Conservation (phyloP, 139 green algal genomes). For the Chlamydomonas sp. region DNA sequence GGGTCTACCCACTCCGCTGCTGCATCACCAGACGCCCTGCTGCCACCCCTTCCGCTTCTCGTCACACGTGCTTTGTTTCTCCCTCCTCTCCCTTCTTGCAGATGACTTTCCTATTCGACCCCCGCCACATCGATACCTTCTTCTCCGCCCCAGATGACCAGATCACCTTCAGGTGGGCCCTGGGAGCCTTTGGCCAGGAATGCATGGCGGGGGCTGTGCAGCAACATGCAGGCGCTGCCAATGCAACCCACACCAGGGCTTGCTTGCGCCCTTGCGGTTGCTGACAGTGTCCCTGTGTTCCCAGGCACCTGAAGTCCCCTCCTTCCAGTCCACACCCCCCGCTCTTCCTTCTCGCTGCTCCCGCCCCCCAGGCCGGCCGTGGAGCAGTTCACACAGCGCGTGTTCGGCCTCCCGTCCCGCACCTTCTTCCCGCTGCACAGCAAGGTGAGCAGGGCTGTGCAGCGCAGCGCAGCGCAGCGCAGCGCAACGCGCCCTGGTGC, state of each 20-base stretch:
- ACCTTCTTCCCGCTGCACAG: conserved; percentile 71
- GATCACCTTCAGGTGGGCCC: conserved; percentile 66
- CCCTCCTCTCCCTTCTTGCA: too few species aligned
- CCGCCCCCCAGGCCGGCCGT: conserved; percentile 62
- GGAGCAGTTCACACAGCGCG: conserved; percentile 78
- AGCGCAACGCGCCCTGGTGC: neutral
- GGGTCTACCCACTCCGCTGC: too few species aligned
- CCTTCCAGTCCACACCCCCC: neutral
- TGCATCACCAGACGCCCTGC: too few species aligned
- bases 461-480: neutral
- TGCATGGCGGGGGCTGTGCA: too few species aligned
- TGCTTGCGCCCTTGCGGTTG: neutral
- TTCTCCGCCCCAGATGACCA: conserved; percentile 64
- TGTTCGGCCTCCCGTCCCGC: conserved; percentile 67
- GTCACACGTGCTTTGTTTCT: too few species aligned
- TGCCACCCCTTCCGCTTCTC: too few species aligned
- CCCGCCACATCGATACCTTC: conserved; percentile 61
- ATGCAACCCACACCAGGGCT: too few species aligned
- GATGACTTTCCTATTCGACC: conserved; percentile 75
- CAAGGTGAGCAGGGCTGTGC: neutral
- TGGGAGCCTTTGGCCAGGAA: neutral
- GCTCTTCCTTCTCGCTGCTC: neutral
- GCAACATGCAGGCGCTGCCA: too few species aligned
- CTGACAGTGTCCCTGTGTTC: neutral
- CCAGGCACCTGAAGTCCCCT: neutral